Evolutionary conservation across 75 land plant species (phyloP).

Genomic region (Gnetum montanum): DNA sequence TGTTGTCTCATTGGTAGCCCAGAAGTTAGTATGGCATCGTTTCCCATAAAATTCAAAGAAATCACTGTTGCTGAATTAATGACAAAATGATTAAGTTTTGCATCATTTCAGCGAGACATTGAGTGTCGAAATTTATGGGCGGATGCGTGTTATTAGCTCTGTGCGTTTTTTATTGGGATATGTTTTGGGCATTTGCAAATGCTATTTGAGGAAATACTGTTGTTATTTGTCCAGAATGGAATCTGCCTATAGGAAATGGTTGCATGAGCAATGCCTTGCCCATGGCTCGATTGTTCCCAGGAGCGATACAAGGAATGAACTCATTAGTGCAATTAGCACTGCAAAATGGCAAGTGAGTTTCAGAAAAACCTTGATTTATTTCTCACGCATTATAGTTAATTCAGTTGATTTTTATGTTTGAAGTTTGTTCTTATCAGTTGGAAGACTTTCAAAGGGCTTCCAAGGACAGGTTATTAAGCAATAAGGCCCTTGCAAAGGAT

Average conservation of each 20-base stretch:
- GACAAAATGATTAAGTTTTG: too few relatives aligned
- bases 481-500: slow-evolving; percentile 16
- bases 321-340: slow-evolving; percentile 63
- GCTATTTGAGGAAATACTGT: too few relatives aligned
- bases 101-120: too few relatives aligned
- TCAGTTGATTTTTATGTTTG: background rate
- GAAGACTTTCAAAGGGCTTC: slow-evolving; percentile 62
- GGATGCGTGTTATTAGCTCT: too few relatives aligned
- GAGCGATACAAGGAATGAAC: slow-evolving; percentile 33
- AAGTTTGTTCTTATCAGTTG: slow-evolving; percentile 17
- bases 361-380: background rate
- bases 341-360: slow-evolving; percentile 80
- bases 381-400: background rate
- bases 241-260: slow-evolving; percentile 63
- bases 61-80: too few relatives aligned
- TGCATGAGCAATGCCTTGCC: slow-evolving; percentile 25
- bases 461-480: slow-evolving; percentile 5
- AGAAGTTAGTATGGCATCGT: too few relatives aligned
- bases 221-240: too few relatives aligned
- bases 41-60: too few relatives aligned
- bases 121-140: too few relatives aligned
- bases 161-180: too few relatives aligned
- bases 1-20: too few relatives aligned
- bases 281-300: slow-evolving; percentile 16
- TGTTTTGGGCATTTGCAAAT: too few relatives aligned